Base-by-base conservation (phyloP, 106 monocot genomes). In the Platanthera zijinensis region DNA sequence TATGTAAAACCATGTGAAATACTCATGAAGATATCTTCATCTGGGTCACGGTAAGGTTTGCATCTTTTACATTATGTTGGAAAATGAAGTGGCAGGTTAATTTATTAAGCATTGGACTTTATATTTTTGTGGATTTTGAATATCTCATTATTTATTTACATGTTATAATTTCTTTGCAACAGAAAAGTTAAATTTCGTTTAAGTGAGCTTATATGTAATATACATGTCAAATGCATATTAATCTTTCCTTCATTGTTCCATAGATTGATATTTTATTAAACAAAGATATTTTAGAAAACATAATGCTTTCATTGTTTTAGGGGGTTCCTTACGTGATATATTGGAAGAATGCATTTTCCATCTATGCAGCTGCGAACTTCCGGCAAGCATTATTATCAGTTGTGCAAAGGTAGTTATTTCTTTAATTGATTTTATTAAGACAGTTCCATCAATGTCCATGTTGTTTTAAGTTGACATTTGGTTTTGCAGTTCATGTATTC, bases 251-350 rank as follows among this genome's bases (percentile, higher is more conserved):
- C 14, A 10, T 14, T 70, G 48, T 45, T 70, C n/a, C 70, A 70
- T 10, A 48, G 32, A 39, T 32, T 67, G 53, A 53, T 25, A 67
- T 70, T 70, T 17, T 70, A n/a, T 70, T 48, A n/a, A 8, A 67
- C 15, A 46, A 14, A 17, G 13, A 70, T 70, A 48, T 46, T 69
- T 69, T 48, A 70, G 15, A 17, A 8, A 12, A 48, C 17, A 13
- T 6, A 4, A 17, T 48, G 19, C n/a, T 30, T 67, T 67, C 45
- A 10, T 68, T 87, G 17, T 57, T 49, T 49, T 71, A 95, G 95
- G 95, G 95, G 57, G 76, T 85, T 69, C 90, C 95, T 49, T 95
- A 92, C 81, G 88, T 95, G 19, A 92, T 95, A 75, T 92, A 88
- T 82, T 95, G 95, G 95, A 92, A 80, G 80, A 83, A 88, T 86